phyloP scores from a whole-genome alignment of 1,139 yeast genomes.

The Taiozyma sp. region DNA sequence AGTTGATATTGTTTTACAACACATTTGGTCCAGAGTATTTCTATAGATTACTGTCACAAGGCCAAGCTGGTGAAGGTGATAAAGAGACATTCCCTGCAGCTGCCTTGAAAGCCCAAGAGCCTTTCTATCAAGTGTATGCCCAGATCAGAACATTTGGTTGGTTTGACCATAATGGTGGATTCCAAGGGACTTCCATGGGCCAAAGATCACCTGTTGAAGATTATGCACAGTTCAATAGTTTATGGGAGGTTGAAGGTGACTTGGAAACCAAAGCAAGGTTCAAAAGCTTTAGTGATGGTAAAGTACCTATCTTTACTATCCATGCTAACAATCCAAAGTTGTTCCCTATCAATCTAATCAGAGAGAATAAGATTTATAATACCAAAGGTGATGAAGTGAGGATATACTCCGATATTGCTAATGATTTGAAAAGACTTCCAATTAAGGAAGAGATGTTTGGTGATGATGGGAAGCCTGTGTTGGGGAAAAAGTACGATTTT shows the following conservation, averaged over 20 bases:
- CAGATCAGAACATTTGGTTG: slow-evolving; percentile 33
- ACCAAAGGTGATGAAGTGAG: slow-evolving; percentile 39
- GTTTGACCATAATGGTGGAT: slow-evolving; percentile 28
- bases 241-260: slow-evolving; percentile 21
- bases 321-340: slow-evolving; percentile 65
- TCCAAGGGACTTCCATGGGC: slow-evolving; percentile 38
- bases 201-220: slow-evolving; percentile 38
- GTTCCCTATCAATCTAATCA: slow-evolving; percentile 47
- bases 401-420: slow-evolving; percentile 38
- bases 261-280: slow-evolving; percentile 22
- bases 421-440: slow-evolving; percentile 24
- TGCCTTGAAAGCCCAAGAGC: slow-evolving; percentile 40
- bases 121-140: slow-evolving; percentile 43
- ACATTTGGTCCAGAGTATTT: slow-evolving; percentile 52
- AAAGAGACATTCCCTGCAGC: slow-evolving; percentile 62
- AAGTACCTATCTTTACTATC: slow-evolving; percentile 27
- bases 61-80: slow-evolving; percentile 63
- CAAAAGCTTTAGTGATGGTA: slow-evolving; percentile 9
- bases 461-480: background rate
- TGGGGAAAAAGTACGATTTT: slow-evolving; percentile 40
- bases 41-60: slow-evolving; percentile 52
- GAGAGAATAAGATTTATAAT: slow-evolving; percentile 35
- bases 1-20: slow-evolving; percentile 51
- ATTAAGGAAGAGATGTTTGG: slow-evolving; percentile 3
- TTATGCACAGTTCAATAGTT: slow-evolving; percentile 22